Base-by-base conservation (phyloP, 108 stramenopile species). In the Cylindrotheca fusiformis region DNA sequence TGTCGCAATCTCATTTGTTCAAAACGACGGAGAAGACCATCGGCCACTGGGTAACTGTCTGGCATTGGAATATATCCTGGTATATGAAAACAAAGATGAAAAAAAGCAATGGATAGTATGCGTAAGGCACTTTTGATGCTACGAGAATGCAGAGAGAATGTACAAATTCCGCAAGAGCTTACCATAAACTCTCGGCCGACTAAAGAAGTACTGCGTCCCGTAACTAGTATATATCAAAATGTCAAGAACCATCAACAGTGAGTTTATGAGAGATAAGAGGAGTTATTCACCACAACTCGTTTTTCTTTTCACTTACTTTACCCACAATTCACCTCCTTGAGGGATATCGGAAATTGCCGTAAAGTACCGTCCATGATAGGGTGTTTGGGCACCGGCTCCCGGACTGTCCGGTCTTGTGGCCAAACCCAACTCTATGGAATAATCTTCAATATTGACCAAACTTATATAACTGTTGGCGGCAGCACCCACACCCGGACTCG, bases 381-480 rank as follows among this genome's bases (percentile, higher is more conserved):
- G 58, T 22, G 87, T 77, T 32, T 69, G 56, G 3, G 87, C 82
- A 32, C 91, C 91, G 10, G 69, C 60, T 0, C 84, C 86, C 1
- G 75, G 72, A 56, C 62, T 63, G 58, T 85, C 78, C 8, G 58
- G 41, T 23, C 64, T 51, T 55, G 67, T 64, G 24, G 4, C 71
- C 51, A 30, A 47, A 44, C 46, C 61, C 23, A 70, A 68, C 49
- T 55, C 41, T 49, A 48, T 56, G 19, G 1, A 51, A 22, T 56
- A 33, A 63, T 67, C 56, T 20, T 64, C 61, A n/a, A 78, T 36
- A 56, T 83, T 86, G 17, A 57, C 68, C 68, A 85, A 50, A 21
- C 74, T 67, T 28, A 78, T 46, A 62, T 88, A 78, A 48, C 66
- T 63, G 67, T 85, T 82, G 28, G 71, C 74, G 23, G 84, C 58